Percentiles rank a stretch among this genome's conserved stretches.
These are phyloP conservation scores for Biscogniauxia marginata DNA, from an alignment of 2,329 filamentous ascomycete species.

Conservation along the genomic window DNA sequence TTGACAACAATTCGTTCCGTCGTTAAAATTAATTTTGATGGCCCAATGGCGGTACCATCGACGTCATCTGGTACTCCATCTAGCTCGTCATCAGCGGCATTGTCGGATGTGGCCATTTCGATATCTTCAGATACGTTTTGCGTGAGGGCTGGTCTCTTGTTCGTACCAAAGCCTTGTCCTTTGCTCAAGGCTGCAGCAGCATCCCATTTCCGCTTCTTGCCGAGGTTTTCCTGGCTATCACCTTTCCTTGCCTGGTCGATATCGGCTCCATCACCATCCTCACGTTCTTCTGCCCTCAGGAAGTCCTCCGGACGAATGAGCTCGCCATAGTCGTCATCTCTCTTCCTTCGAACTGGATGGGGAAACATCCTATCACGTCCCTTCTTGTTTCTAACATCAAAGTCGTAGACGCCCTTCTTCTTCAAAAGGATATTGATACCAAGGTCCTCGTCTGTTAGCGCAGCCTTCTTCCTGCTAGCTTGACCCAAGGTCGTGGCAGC, in stretches of 20 bases:
- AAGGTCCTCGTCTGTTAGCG: conserved; percentile 83
- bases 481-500: conserved; percentile 83
- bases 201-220: conserved; percentile 94
- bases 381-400: conserved; percentile 85
- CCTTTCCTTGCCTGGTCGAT: conserved; percentile 49
- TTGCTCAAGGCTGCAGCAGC: conserved; percentile 52
- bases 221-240: conserved; percentile 63
- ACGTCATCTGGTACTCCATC: conserved; percentile 59
- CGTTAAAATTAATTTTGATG: conserved; percentile 70
- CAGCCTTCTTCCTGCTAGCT: conserved; percentile 79
- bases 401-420: conserved; percentile 89
- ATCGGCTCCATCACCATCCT: conserved; percentile 67
- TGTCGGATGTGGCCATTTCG: conserved; percentile 39
- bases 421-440: conserved; percentile 89
- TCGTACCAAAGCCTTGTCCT: conserved; percentile 44
- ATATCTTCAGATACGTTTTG: conserved; percentile 45
- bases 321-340: conserved; percentile 90
- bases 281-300: conserved; percentile 85
- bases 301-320: conserved; percentile 93
- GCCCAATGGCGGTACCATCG: conserved; percentile 55
- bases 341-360: conserved; percentile 73
- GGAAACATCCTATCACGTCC: conserved; percentile 93
- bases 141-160: conserved; percentile 59
- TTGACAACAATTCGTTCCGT: conserved; percentile 65
- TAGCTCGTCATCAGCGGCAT: conserved; percentile 52